These are phyloP conservation scores for Lactarius indigo DNA, from an alignment of 768 basidiomycete species.

Conservation along the genomic window DNA sequence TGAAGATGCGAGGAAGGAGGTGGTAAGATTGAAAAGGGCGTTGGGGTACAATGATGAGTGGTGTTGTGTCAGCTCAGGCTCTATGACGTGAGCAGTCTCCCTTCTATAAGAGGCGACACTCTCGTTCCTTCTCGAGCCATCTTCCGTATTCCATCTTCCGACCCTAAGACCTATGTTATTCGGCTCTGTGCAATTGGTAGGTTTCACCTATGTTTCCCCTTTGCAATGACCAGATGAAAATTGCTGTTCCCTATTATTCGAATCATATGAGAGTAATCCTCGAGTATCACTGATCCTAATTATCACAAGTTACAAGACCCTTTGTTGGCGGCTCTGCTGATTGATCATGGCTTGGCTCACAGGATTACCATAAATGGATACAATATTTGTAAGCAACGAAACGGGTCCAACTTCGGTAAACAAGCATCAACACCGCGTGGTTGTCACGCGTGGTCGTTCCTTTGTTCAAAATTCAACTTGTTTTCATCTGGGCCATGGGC, in stretches of 20 bases:
- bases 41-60: slow-evolving; percentile 3
- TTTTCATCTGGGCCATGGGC: slow-evolving; percentile 18
- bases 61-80: slow-evolving; percentile 2
- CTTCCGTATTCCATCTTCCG: background rate
- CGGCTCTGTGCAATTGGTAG: background rate
- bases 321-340: too few species aligned
- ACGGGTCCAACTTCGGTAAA: slow-evolving; percentile 1
- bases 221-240: slow-evolving; percentile 40
- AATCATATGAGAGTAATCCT: slow-evolving; percentile 26
- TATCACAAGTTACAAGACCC: background rate
- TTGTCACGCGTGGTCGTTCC: slow-evolving; percentile 16
- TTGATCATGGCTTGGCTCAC: background rate
- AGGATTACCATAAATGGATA: background rate
- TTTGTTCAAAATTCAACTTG: slow-evolving; percentile 13
- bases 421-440: slow-evolving; percentile 24
- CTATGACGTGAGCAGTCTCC: slow-evolving; percentile 14
- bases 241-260: slow-evolving; percentile 64
- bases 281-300: slow-evolving; percentile 12
- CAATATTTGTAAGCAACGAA: slow-evolving; percentile 8
- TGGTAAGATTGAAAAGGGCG: slow-evolving; percentile 18
- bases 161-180: background rate
- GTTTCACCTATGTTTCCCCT: background rate
- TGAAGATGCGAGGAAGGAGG: slow-evolving; percentile 15
- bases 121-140: background rate
- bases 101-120: slow-evolving; percentile 13